A percentile compares a stretch with the other conserved stretches of the same genome.
Conservation (phyloP, 2,329 filamentous ascomycete genomes). For the Tolypocladium guangdongense region DNA sequence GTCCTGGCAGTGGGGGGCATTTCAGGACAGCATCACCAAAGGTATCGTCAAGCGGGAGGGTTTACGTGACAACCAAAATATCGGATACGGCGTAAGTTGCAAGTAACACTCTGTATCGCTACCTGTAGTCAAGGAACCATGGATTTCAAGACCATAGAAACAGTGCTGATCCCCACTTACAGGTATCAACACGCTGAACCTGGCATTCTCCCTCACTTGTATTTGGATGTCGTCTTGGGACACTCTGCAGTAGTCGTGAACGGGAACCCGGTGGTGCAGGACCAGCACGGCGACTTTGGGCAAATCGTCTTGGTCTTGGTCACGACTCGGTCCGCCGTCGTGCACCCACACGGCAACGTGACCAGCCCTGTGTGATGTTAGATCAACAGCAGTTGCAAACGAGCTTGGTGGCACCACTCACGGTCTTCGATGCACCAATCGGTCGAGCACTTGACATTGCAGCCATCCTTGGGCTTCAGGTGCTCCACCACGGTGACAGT, state of each 20-base stretch:
- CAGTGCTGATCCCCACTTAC: background rate
- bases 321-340: conserved; percentile 4
- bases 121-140: no score
- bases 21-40: no score
- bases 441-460: conserved; percentile 6
- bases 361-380: conserved; percentile 3
- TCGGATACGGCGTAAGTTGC: no score
- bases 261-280: conserved; percentile 5
- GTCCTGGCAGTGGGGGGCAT: no score
- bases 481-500: conserved; percentile 8
- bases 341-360: conserved; percentile 9
- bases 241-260: conserved; percentile 6
- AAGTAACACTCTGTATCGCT: no score
- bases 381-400: background rate
- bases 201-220: background rate
- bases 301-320: conserved; percentile 9
- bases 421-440: conserved; percentile 9
- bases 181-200: background rate
- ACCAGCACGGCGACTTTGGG: conserved; percentile 5
- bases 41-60: no score
- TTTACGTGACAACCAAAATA: no score
- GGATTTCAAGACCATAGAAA: background rate
- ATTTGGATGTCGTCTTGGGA: background rate
- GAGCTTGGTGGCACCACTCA: background rate
- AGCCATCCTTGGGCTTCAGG: conserved; percentile 2